These are phyloP conservation scores for Boletus sp. DNA, from an alignment of 768 basidiomycete genomes.

Conservation along the genomic window DNA sequence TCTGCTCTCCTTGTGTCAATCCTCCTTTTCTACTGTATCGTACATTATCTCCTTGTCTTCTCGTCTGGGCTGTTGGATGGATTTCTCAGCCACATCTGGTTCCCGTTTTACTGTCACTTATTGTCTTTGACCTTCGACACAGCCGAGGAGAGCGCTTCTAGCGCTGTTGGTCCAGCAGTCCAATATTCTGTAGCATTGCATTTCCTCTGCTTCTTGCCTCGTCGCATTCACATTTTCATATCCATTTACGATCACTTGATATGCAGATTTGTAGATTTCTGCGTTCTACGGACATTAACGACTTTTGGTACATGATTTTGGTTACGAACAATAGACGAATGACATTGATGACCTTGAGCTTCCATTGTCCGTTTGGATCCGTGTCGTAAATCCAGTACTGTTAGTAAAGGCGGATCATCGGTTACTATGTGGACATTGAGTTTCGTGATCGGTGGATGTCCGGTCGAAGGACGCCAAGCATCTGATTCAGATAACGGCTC, in stretches of 20 bases:
- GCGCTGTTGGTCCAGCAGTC: slow-evolving; percentile 30
- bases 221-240: slow-evolving; percentile 13
- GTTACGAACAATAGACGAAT: slow-evolving; percentile 27
- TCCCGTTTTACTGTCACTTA: slow-evolving; percentile 32
- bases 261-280: slow-evolving; percentile 35
- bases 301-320: slow-evolving; percentile 22
- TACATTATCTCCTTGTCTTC: slow-evolving; percentile 30
- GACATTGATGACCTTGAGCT: slow-evolving; percentile 20
- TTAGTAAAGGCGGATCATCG: slow-evolving; percentile 12
- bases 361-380: slow-evolving; percentile 12
- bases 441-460: slow-evolving; percentile 5
- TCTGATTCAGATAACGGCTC: too few species aligned
- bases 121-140: slow-evolving; percentile 35
- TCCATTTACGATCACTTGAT: slow-evolving; percentile 9
- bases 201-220: slow-evolving; percentile 20
- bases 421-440: not conserved
- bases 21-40: slow-evolving; percentile 27
- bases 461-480: too few species aligned
- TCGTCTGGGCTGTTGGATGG: slow-evolving; percentile 30
- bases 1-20: slow-evolving; percentile 34
- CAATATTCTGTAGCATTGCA: slow-evolving; percentile 36
- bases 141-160: slow-evolving; percentile 34
- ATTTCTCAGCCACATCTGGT: slow-evolving; percentile 29
- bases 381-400: not conserved
- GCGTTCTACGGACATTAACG: slow-evolving; percentile 23